These are phyloP conservation scores for Puccinia novopanici DNA, from an alignment of 1,284 basidiomycete genomes.

Conservation along the genomic window DNA sequence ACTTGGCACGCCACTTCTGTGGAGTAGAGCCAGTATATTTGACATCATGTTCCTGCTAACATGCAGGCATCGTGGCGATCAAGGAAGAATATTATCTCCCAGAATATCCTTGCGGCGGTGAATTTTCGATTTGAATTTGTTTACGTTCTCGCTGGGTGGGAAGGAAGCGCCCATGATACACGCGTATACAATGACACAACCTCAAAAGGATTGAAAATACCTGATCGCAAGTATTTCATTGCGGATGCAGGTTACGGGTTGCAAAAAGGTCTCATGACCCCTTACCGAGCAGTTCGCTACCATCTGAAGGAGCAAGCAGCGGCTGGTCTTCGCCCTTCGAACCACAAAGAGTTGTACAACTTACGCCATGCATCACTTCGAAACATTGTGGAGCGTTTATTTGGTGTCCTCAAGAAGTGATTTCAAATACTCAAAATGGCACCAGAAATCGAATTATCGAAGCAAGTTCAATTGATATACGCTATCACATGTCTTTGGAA, in stretches of 20 bases:
- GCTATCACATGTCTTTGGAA: neutral
- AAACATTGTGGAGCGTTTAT: neutral
- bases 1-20: no score
- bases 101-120: neutral
- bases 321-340: neutral
- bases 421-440: neutral
- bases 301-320: conserved; percentile 60
- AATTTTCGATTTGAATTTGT: conserved; percentile 8
- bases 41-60: neutral
- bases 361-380: conserved; percentile 4
- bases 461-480: neutral
- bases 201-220: neutral
- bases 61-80: neutral
- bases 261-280: conserved; percentile 53
- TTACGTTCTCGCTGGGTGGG: neutral
- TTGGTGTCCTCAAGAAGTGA: neutral
- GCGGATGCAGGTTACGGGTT: conserved; percentile 3
- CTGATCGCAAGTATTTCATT: neutral
- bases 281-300: conserved; percentile 59
- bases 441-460: neutral
- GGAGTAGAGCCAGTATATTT: no score
- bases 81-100: neutral
- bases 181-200: neutral
- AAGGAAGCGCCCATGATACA: no score
- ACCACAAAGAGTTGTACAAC: neutral